These are phyloP conservation scores for Prunus yedoensis DNA, from an alignment of 331 rosid genomes.

Conservation along the genomic window DNA sequence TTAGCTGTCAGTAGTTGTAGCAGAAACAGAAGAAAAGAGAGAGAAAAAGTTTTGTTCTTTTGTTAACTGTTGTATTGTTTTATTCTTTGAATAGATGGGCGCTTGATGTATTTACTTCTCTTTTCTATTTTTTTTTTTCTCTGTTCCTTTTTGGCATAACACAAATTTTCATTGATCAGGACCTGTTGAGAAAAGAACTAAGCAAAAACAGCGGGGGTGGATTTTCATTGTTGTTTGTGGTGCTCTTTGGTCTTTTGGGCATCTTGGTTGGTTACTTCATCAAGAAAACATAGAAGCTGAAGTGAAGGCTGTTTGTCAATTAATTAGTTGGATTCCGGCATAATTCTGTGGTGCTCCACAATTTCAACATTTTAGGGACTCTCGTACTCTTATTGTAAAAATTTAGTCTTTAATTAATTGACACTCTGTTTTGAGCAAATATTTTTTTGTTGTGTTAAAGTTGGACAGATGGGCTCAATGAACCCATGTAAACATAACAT, in stretches of 20 bases:
- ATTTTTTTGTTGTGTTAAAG: not conserved
- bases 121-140: not conserved
- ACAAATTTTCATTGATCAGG: constrained; percentile 24
- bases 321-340: constrained; percentile 5
- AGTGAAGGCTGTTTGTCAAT: not conserved
- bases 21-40: not conserved
- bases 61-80: not conserved
- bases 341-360: not conserved
- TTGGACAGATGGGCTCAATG: not conserved
- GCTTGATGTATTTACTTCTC: not conserved
- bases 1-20: not conserved
- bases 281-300: constrained; percentile 27
- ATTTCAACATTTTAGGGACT: constrained; percentile 7
- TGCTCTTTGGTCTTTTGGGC: constrained; percentile 41
- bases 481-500: no score
- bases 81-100: not conserved
- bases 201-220: constrained; percentile 27
- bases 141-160: not conserved
- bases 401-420: constrained; percentile 7
- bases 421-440: not conserved
- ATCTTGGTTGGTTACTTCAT: constrained; percentile 35
- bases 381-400: constrained; percentile 10
- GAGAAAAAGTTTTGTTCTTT: not conserved
- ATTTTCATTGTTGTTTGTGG: constrained; percentile 36
- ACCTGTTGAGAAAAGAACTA: constrained; percentile 32